Conservation (phyloP, 345 rosid genomes). For the Sonneratia alba region DNA sequence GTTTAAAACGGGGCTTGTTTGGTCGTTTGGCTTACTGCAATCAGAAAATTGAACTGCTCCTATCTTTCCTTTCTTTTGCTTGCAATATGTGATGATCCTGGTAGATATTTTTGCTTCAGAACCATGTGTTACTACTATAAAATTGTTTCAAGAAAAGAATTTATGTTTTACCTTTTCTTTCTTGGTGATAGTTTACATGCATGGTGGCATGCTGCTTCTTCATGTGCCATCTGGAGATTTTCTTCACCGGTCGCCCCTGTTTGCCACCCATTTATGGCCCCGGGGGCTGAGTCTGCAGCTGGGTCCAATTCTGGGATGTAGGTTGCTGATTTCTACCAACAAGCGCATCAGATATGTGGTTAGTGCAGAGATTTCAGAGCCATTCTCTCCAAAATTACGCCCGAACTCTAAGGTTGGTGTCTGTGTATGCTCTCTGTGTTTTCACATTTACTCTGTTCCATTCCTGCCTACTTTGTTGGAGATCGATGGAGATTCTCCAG, state of each 20-base stretch:
- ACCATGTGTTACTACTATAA: too few relatives aligned
- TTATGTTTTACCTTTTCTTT: not conserved
- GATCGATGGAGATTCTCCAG: not conserved
- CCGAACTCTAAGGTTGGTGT: constrained; percentile 66
- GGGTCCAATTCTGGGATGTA: constrained; percentile 16
- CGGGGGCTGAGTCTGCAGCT: constrained; percentile 7
- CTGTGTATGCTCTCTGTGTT: not conserved
- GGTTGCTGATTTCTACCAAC: constrained; percentile 18
- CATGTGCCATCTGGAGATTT: constrained; percentile 33
- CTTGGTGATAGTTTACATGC: constrained; percentile 2
- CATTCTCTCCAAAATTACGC: constrained; percentile 44
- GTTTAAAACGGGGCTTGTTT: too few relatives aligned
- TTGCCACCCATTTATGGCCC: constrained; percentile 26
- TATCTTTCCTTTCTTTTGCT: too few relatives aligned
- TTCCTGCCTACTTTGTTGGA: not conserved
- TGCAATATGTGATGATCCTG: too few relatives aligned
- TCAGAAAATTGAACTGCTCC: too few relatives aligned
- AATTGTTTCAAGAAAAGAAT: not conserved
- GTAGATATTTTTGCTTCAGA: too few relatives aligned
- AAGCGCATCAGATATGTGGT: constrained; percentile 39
- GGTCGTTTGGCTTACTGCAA: too few relatives aligned
- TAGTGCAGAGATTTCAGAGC: constrained; percentile 50
- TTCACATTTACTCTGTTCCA: not conserved
- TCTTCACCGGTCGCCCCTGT: constrained; percentile 33
- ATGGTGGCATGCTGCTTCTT: constrained; percentile 48